phyloP scores from a whole-genome alignment of 139 green algal species.

The Zygnema circumcarinatum region DNA sequence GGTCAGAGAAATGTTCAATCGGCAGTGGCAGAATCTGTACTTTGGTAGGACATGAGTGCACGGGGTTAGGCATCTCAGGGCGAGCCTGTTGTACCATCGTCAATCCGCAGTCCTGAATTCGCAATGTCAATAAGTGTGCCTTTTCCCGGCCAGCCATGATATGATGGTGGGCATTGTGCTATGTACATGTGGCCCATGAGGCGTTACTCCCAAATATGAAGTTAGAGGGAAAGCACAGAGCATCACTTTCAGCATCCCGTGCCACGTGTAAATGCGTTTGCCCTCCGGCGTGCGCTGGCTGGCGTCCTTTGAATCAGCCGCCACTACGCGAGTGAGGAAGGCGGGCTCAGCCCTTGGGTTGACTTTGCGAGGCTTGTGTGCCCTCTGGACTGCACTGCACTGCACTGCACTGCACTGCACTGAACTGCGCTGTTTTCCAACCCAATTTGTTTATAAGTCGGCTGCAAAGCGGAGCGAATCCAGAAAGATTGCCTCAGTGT shows the following conservation, averaged over 20 bases:
- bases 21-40: no score
- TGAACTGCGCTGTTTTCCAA: neutral
- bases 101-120: no score
- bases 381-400: neutral
- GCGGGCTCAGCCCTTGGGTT: neutral
- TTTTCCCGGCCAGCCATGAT: no score
- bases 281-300: neutral
- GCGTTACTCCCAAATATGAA: constrained; percentile 5
- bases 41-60: no score
- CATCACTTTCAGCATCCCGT: neutral
- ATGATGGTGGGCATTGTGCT: no score
- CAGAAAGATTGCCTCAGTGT: no score
- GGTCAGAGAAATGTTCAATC: no score
- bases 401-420: constrained; percentile 17
- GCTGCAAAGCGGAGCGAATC: neutral
- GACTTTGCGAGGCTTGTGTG: neutral
- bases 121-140: no score
- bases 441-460: neutral
- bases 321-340: neutral
- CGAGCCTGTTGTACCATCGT: no score
- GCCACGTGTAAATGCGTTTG: neutral
- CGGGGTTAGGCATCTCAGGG: no score
- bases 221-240: neutral
- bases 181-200: no score
- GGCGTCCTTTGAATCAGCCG: neutral